Evolutionary conservation across 2,329 filamentous ascomycete species (phyloP), one percentile per base, ranked within the genome.

Genomic region (Cadophora malorum): DNA sequence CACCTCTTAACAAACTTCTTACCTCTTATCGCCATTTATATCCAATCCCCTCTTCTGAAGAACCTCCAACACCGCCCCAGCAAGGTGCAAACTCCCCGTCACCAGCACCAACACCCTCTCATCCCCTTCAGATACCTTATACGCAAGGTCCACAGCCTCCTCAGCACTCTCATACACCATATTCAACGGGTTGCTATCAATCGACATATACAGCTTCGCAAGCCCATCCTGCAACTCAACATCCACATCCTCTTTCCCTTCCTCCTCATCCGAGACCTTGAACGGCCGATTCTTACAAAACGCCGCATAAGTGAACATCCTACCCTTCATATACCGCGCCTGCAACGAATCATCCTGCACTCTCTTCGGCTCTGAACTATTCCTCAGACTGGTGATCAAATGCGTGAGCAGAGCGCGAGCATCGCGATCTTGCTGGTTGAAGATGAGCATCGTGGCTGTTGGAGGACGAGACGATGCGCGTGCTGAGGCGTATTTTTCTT

Each of bases 341-440:
- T 10, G 28, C 4, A 55, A 6, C 4, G 52, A 31, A 9, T 35
- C 16, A 12, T 21, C 31, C n/a, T 19, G 16, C 7, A 8, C 8
- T 4, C 12, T 9, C 35, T 38, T 38, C 35, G 35, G 35, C 12
- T 38, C 52, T 21, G n/a, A 8, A 14, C 7, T 38, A 19, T 45
- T 38, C 12, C 14, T 50, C 74, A 94, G 80, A 0, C 86, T 87
- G 10, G 82, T 77, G 66, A 93, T 83, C 1, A 97, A 81, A 0
- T 84, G 84, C 38, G 80, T 80, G 2, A 95, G 85, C 1, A 96
- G 84, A 19, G 85, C 82, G 4, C 82, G 80, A 5, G 92, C 91
- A 75, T 97, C 90, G 38, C 94, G 88, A 10, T 93, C 93, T 76
- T 97, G 93, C 79, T 97, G 95, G 79, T 97, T 97, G 83, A 98